Evolutionary conservation across 1,139 yeast genomes (phyloP), one percentile per base, ranked within the genome.

Genomic region (Yamadazyma buinensis): DNA sequence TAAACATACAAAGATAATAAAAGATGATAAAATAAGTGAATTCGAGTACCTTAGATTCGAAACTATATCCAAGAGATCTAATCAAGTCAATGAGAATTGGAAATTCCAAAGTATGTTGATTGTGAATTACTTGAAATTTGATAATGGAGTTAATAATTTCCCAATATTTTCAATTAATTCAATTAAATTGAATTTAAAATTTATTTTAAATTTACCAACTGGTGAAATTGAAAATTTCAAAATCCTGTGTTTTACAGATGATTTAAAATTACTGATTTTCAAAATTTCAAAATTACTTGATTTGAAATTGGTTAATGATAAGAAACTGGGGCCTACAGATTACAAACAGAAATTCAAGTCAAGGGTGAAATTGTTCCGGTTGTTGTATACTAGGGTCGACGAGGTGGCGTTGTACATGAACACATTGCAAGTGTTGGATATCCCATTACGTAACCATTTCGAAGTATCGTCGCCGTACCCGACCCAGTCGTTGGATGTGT

Each of bases 351-450:
- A 24, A 3, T 14, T 15, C 10, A 18, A 28, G 15, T 5, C 14
- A 23, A 20, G 25, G 13, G n/a, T 17, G 9, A 13, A 19, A 19
- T 25, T 12, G 11, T 28, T 43, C 26, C 24, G 47, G 17, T 33
- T 40, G 4, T 17, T 47, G 4, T 47, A 48, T 28, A 30, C 39
- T 12, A 37, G 38, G 8, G 32, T 46, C 2, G 43, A 44, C 8
- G 54, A 32, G 44, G 44, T 37, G 19, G 55, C 67, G 8, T 23
- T 67, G 3, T 59, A 62, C 33, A 38, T 63, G 8, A 70, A 64
- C 32, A 60, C 61, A 36, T 44, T 57, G 11, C 43, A 43, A 13
- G 33, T 65, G 5, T 37, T 45, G 13, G 71, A 64, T 21, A 55
- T 69, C 11, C 75, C 75, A 0, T 51, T 67, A 31, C 30, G 41